phyloP scores from a whole-genome alignment of 2,329 filamentous ascomycete genomes.

The Neodidymelliopsis sp. region DNA sequence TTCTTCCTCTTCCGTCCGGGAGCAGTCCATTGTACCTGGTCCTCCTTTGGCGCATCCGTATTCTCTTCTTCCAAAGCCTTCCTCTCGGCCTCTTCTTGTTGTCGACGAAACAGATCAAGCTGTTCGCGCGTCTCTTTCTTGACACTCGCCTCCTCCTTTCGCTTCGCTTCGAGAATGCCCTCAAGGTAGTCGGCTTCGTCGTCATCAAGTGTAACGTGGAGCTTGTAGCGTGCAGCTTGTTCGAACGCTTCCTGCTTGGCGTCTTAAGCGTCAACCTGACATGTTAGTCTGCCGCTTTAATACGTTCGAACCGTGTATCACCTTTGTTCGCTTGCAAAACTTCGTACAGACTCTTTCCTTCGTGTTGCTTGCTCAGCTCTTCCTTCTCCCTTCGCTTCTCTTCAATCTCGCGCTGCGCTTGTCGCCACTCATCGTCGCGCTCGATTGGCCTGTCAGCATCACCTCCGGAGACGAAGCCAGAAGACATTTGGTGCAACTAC shows the following conservation, averaged over 20 bases:
- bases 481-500: slow-evolving; percentile 46
- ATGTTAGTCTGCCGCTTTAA: slow-evolving; percentile 33
- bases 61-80: slow-evolving; percentile 51
- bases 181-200: slow-evolving; percentile 80
- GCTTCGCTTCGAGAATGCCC: slow-evolving; percentile 63
- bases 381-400: slow-evolving; percentile 64
- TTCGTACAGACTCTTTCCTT: slow-evolving; percentile 73
- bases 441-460: slow-evolving; percentile 52
- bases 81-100: slow-evolving; percentile 66
- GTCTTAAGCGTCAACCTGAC: slow-evolving; percentile 57
- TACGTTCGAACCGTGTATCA: slow-evolving; percentile 40
- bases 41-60: slow-evolving; percentile 47
- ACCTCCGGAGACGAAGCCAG: slow-evolving; percentile 62
- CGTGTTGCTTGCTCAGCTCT: slow-evolving; percentile 58
- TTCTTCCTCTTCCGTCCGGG: slow-evolving; percentile 62
- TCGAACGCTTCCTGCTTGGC: slow-evolving; percentile 91
- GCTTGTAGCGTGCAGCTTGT: slow-evolving; percentile 72
- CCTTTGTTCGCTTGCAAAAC: slow-evolving; percentile 84
- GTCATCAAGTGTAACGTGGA: slow-evolving; percentile 81
- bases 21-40: slow-evolving; percentile 58
- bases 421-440: slow-evolving; percentile 67
- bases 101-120: slow-evolving; percentile 65
- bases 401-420: slow-evolving; percentile 70
- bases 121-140: slow-evolving; percentile 66
- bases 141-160: slow-evolving; percentile 64